Percentiles rank a stretch among this genome's conserved stretches.
These are phyloP conservation scores for Candida ovalis DNA, from an alignment of 805 yeast species.

Conservation along the genomic window DNA sequence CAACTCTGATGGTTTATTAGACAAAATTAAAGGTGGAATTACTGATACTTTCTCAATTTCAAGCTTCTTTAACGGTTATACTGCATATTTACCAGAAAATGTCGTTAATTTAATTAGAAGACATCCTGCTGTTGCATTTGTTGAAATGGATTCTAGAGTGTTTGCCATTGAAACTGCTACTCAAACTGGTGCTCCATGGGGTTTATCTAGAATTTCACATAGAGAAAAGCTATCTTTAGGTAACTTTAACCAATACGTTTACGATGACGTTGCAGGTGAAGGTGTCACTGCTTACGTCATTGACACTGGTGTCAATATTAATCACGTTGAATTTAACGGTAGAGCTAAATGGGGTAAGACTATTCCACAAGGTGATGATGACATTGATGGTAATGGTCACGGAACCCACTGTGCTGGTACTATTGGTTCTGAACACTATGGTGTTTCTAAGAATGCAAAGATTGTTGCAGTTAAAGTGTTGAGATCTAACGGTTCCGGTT, in stretches of 20 bases:
- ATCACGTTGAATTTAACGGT: conserved; percentile 75
- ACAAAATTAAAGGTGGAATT: conserved; percentile 44
- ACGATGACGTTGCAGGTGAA: conserved; percentile 69
- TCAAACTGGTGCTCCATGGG: conserved; percentile 92
- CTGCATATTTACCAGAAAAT: conserved; percentile 77
- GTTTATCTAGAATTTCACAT: conserved; percentile 86
- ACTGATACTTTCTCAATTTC: conserved; percentile 59
- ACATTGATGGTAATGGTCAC: conserved; percentile 84
- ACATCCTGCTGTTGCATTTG: conserved; percentile 51
- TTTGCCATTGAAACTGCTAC: conserved; percentile 57
- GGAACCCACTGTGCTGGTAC: conserved; percentile 99
- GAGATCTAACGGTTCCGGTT: conserved; percentile 77
- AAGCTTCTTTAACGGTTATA: conserved; percentile 65
- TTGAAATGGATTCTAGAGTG: conserved; percentile 75
- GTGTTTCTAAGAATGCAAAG: conserved; percentile 79
- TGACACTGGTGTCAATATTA: conserved; percentile 81
- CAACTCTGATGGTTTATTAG: conserved; percentile 15
- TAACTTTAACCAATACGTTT: conserved; percentile 68
- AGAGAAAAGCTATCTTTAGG: conserved; percentile 65
- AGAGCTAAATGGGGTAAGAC: conserved; percentile 88
- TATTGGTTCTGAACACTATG: conserved; percentile 73
- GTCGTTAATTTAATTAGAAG: conserved; percentile 65
- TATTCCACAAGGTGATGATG: conserved; percentile 66
- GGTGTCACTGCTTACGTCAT: conserved; percentile 85
- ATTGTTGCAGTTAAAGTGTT: conserved; percentile 82